phyloP scores from a whole-genome alignment of 2,329 filamentous ascomycete species.

The Fusarium albosuccineum region DNA sequence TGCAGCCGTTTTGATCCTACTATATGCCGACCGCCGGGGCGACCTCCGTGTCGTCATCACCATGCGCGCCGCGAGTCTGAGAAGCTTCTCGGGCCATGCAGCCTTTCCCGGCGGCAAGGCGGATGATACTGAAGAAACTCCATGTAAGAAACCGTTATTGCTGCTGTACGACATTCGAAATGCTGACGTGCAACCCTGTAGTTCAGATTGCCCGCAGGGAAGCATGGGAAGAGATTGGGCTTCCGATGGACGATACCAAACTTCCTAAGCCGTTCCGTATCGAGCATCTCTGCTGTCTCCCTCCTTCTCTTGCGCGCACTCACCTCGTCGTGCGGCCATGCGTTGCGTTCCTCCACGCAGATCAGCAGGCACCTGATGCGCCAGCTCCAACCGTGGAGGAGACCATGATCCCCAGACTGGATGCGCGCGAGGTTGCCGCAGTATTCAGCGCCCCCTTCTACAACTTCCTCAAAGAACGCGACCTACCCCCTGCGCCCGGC shows the following conservation, averaged over 20 bases:
- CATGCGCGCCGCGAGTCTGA: slow-evolving; percentile 73
- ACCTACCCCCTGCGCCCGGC: slow-evolving; percentile 62
- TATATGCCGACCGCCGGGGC: slow-evolving; percentile 86
- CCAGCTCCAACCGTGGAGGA: slow-evolving; percentile 69
- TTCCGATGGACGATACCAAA: slow-evolving; percentile 77
- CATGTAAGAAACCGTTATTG: slow-evolving; percentile 60
- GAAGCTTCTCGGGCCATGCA: slow-evolving; percentile 85
- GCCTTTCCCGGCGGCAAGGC: slow-evolving; percentile 86
- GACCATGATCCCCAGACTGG: slow-evolving; percentile 81
- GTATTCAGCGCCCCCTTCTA: slow-evolving; percentile 92
- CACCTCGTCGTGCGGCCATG: slow-evolving; percentile 81
- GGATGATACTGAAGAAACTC: slow-evolving; percentile 68
- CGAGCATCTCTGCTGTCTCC: slow-evolving; percentile 88
- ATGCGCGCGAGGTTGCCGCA: slow-evolving; percentile 91
- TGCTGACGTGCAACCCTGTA: slow-evolving; percentile 40
- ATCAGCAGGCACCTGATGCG: slow-evolving; percentile 55
- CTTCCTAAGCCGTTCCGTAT: slow-evolving; percentile 84
- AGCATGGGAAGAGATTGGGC: slow-evolving; percentile 92
- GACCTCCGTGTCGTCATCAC: slow-evolving; percentile 80
- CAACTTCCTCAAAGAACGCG: slow-evolving; percentile 77
- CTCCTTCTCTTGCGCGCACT: slow-evolving; percentile 79
- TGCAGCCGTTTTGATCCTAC: slow-evolving; percentile 87
- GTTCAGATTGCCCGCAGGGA: slow-evolving; percentile 90
- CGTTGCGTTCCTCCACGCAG: slow-evolving; percentile 81
- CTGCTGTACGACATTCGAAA: not conserved